Evolutionary conservation across 495 filamentous ascomycete genomes (phyloP).

Genomic region (Talaromyces thailandensis): DNA sequence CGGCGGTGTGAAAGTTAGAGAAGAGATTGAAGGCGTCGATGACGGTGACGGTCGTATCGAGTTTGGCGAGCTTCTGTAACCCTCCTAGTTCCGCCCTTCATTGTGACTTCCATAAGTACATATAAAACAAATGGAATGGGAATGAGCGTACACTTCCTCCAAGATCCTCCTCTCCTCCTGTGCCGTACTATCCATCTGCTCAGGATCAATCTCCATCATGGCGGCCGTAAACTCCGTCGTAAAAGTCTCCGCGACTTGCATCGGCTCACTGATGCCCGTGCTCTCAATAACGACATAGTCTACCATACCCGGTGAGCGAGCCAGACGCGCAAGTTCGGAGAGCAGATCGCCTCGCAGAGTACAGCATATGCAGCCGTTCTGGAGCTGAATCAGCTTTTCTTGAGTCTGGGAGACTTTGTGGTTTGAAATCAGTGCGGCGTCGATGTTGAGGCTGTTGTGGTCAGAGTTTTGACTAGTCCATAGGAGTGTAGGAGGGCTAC

Average conservation of each 20-base stretch:
- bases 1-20: conserved; percentile 46
- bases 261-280: conserved; percentile 52
- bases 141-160: conserved; percentile 23
- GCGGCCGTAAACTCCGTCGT: conserved; percentile 38
- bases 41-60: conserved; percentile 52
- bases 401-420: conserved; percentile 43
- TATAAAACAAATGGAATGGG: neutral
- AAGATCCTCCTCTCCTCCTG: conserved; percentile 28
- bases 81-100: conserved; percentile 35
- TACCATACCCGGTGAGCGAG: conserved; percentile 33
- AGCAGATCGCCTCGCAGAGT: conserved; percentile 50
- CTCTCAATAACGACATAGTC: conserved; percentile 54
- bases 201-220: conserved; percentile 27
- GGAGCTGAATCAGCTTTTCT: conserved; percentile 49
- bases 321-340: conserved; percentile 41
- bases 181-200: conserved; percentile 17
- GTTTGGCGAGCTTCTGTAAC: conserved; percentile 39
- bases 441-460: conserved; percentile 40
- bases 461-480: neutral
- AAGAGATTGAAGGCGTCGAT: conserved; percentile 52
- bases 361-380: conserved; percentile 57
- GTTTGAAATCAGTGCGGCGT: conserved; percentile 43
- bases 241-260: conserved; percentile 56
- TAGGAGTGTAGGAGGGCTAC: conserved; percentile 7
- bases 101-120: conserved; percentile 12